Conservation (phyloP, 2,329 filamentous ascomycete species). For the Penicillium sp. region DNA sequence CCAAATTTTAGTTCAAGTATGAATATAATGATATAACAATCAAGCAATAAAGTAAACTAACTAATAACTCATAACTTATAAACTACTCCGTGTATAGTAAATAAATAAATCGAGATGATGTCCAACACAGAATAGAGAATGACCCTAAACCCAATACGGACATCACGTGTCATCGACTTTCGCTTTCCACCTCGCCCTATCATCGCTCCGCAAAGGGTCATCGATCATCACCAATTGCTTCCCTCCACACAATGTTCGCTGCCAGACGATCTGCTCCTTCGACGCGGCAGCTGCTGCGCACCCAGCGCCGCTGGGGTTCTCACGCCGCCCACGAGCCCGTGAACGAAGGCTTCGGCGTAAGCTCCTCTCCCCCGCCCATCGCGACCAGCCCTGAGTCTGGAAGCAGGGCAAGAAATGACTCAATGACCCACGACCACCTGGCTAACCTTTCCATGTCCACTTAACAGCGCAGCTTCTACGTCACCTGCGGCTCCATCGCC, state of each 20-base stretch:
- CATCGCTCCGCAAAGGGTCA: conserved; percentile 28
- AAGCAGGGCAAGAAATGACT: conserved; percentile 6
- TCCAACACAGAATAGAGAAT: neutral
- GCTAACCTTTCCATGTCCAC: conserved; percentile 19
- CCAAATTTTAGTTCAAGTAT: neutral
- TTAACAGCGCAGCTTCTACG: conserved; percentile 48
- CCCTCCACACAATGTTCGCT: conserved; percentile 40
- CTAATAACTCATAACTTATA: too few species aligned
- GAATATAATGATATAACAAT: neutral
- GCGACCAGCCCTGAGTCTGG: conserved; percentile 8
- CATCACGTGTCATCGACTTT: conserved; percentile 22
- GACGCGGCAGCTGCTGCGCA: conserved; percentile 38
- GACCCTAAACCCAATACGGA: conserved; percentile 17
- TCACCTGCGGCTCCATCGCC: conserved; percentile 44
- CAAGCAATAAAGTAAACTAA: too few species aligned
- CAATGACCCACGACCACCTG: conserved; percentile 6
- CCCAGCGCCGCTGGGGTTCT: conserved; percentile 45
- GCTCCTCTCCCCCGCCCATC: conserved; percentile 24
- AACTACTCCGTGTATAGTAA: neutral
- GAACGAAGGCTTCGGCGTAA: conserved; percentile 47
- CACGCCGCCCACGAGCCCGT: conserved; percentile 44
- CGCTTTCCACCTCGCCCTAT: conserved; percentile 25
- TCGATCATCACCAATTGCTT: conserved; percentile 32
- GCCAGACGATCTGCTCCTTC: conserved; percentile 41
- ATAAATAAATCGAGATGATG: neutral